A percentile compares a stretch with the other conserved stretches of the same genome.
phyloP scores from a whole-genome alignment of 129 eudicot species.

The Solidago caesia region DNA sequence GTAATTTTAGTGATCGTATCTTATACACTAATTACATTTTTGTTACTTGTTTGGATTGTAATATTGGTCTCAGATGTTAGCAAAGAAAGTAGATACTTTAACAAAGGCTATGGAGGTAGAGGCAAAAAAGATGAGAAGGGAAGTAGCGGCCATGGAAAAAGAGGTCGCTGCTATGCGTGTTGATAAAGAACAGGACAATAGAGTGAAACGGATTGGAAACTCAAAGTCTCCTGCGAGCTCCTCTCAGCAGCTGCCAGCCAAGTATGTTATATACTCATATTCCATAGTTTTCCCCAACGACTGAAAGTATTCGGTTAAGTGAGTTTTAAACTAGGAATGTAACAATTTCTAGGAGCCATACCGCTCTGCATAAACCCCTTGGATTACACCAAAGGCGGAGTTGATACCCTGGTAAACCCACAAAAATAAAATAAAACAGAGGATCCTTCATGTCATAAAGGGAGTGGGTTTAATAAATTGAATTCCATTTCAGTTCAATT shows the following conservation, averaged over 20 bases:
- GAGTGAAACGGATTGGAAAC: constrained; percentile 62
- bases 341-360: too few species aligned
- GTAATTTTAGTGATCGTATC: not conserved
- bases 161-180: constrained; percentile 87
- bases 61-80: constrained; percentile 57
- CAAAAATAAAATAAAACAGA: too few species aligned
- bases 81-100: constrained; percentile 91
- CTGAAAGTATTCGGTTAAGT: too few species aligned
- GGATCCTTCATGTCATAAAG: too few species aligned
- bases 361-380: too few species aligned
- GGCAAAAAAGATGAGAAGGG: constrained; percentile 91
- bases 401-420: too few species aligned
- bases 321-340: too few species aligned
- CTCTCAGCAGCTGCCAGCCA: constrained; percentile 73
- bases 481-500: not conserved
- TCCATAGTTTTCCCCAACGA: too few species aligned
- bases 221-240: constrained; percentile 56
- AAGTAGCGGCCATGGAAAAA: constrained; percentile 93
- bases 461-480: not conserved
- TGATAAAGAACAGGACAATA: constrained; percentile 85
- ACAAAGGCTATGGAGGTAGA: constrained; percentile 97
- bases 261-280: constrained; percentile 38
- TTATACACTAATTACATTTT: not conserved
- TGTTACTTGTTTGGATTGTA: constrained; percentile 2
- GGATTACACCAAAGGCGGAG: too few species aligned